Evolutionary conservation across 2,329 filamentous ascomycete species (phyloP).

Genomic region (Graphilbum sp.): DNA sequence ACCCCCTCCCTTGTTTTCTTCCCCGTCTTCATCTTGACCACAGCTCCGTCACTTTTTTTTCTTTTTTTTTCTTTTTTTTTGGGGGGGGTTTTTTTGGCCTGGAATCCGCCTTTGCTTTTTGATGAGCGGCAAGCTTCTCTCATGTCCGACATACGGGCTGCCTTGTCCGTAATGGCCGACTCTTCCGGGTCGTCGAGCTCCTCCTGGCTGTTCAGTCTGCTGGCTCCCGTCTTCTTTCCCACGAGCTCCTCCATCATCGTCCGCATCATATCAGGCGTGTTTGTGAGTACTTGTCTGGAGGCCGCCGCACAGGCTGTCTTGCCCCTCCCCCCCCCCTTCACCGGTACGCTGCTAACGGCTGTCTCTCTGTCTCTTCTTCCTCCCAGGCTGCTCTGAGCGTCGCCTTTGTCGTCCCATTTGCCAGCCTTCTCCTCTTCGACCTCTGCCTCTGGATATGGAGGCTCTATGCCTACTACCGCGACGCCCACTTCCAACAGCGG

Average conservation of each 20-base stretch:
- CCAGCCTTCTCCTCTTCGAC: constrained; percentile 32
- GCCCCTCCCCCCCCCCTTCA: no score
- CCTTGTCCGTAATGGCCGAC: constrained; percentile 2
- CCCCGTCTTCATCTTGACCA: no score
- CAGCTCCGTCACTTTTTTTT: no score
- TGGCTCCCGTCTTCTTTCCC: constrained; percentile 8
- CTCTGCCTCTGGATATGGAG: constrained; percentile 37
- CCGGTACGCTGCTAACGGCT: no score
- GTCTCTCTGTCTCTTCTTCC: no score
- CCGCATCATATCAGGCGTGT: constrained; percentile 9
- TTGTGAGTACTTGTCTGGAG: no score
- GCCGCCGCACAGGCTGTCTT: no score
- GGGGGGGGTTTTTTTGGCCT: no score
- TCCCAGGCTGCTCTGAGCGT: constrained; percentile 26
- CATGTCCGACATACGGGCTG: background rate
- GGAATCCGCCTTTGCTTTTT: no score
- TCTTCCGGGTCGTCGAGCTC: constrained; percentile 1
- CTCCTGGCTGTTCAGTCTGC: constrained; percentile 4
- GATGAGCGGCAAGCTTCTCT: no score
- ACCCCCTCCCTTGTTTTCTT: no score
- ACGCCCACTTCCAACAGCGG: background rate
- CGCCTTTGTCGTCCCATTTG: constrained; percentile 28
- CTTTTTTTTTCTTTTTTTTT: no score
- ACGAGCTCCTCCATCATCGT: constrained; percentile 4
- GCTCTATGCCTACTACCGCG: constrained; percentile 14